Conservation (phyloP, 1,284 basidiomycete genomes). For the Mycena sp. region DNA sequence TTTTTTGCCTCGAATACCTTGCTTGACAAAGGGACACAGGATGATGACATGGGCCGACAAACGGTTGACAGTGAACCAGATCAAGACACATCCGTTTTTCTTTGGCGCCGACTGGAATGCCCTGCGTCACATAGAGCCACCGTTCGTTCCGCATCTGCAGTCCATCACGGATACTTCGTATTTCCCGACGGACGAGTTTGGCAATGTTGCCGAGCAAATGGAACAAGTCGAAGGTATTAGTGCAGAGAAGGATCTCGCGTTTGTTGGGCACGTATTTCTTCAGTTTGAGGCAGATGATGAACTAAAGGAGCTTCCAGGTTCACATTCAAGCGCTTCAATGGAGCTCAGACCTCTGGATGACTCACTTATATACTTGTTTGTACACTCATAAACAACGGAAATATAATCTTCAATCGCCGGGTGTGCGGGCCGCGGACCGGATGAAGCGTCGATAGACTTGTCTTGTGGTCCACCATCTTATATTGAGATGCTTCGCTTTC, state of each 20-base stretch:
- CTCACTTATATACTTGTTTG: conserved; percentile 5
- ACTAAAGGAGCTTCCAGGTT: conserved; percentile 56
- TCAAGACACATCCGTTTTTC: conserved; percentile 97
- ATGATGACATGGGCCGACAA: conserved; percentile 89
- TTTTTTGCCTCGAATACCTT: background rate
- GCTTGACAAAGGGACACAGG: conserved; percentile 44
- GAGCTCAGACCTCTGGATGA: conserved; percentile 35
- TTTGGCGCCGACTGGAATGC: conserved; percentile 95
- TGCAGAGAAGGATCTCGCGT: conserved; percentile 91
- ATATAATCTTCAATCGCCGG: background rate
- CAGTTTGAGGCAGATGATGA: conserved; percentile 5
- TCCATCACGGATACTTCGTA: conserved; percentile 64
- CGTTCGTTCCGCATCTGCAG: conserved; percentile 93
- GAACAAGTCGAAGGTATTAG: conserved; percentile 75
- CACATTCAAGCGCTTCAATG: conserved; percentile 84
- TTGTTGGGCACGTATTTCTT: conserved; percentile 78
- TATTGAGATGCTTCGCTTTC: background rate
- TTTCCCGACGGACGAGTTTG: conserved; percentile 97
- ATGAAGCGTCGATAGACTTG: background rate
- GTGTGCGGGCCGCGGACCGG: conserved; percentile 5
- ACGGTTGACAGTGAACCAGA: conserved; percentile 85
- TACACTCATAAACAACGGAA: conserved; percentile 11
- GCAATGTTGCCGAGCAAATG: conserved; percentile 82
- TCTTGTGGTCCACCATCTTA: conserved; percentile 4
- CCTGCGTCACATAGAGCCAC: conserved; percentile 93